Evolutionary conservation across 2,329 filamentous ascomycete genomes (phyloP).

Genomic region (Colletotrichum kahawae): DNA sequence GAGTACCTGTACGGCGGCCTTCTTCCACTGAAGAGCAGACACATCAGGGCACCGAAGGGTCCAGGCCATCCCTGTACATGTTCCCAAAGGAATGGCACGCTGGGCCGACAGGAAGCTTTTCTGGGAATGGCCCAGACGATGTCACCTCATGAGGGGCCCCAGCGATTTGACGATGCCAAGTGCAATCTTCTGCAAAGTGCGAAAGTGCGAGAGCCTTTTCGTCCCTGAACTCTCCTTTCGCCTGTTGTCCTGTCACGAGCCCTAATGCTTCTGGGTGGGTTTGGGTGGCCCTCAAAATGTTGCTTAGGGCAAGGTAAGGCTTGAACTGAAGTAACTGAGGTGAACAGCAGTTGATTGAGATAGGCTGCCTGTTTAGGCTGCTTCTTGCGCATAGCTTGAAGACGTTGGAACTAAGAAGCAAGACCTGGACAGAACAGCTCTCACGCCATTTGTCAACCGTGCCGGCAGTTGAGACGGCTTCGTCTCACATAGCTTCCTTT

Average conservation of each 20-base stretch:
- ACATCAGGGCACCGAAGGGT: background rate
- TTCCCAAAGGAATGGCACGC: conserved; percentile 21
- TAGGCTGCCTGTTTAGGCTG: background rate
- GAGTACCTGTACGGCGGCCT: background rate
- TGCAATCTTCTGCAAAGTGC: background rate
- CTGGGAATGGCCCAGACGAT: background rate
- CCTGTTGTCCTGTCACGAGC: background rate
- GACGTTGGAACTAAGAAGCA: background rate
- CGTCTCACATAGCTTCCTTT: background rate
- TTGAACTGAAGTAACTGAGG: background rate
- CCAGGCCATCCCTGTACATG: background rate
- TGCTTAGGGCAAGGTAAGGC: background rate
- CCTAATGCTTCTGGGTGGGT: background rate
- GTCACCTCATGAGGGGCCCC: background rate
- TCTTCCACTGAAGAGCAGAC: background rate
- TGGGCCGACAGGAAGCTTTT: conserved; percentile 7
- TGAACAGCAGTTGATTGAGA: background rate
- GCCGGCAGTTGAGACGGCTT: background rate
- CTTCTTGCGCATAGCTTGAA: background rate
- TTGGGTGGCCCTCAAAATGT: background rate
- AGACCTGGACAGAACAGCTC: background rate
- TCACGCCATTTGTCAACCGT: background rate
- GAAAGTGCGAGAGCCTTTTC: background rate
- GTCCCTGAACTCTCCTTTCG: background rate
- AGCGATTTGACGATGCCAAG: background rate